These are phyloP conservation scores for Chlamydomonas asymmetrica DNA, from an alignment of 139 green algal species.

Conservation along the genomic window DNA sequence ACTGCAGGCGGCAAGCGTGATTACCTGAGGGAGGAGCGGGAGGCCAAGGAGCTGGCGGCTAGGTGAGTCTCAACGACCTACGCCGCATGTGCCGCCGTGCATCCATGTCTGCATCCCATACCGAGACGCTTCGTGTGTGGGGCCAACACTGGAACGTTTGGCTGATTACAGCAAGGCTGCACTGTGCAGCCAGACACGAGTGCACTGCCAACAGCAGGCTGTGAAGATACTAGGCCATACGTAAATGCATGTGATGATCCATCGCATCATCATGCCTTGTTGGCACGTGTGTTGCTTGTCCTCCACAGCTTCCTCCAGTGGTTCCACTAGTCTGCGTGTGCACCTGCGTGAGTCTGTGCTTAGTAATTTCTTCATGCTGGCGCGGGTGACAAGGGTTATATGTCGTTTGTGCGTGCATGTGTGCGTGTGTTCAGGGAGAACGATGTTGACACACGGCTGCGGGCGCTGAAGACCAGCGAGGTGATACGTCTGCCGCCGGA, in stretches of 20 bases:
- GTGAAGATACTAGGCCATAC: not conserved
- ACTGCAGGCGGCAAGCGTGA: slow-evolving; percentile 20
- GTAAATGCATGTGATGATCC: not conserved
- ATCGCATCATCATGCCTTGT: not conserved
- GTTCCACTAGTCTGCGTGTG: no score
- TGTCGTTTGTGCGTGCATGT: no score
- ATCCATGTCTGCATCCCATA: no score
- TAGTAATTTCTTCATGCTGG: no score
- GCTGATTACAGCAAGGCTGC: not conserved
- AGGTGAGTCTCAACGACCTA: slow-evolving; percentile 16
- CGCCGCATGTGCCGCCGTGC: no score
- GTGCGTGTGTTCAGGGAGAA: slow-evolving; percentile 12
- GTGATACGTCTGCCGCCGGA: slow-evolving; percentile 15
- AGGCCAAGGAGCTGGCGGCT: slow-evolving; percentile 32
- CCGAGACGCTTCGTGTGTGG: not conserved
- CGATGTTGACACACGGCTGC: slow-evolving; percentile 14
- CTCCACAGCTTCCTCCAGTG: not conserved
- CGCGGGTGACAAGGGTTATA: no score
- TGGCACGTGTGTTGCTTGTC: not conserved
- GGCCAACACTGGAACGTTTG: not conserved
- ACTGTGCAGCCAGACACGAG: not conserved
- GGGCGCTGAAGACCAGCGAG: slow-evolving; percentile 15
- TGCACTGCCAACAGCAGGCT: no score
- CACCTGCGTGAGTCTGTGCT: no score
- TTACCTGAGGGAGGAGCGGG: slow-evolving; percentile 38